Base-by-base conservation (phyloP, 2,329 filamentous ascomycete genomes). In the Fusarium tjaetaba region DNA sequence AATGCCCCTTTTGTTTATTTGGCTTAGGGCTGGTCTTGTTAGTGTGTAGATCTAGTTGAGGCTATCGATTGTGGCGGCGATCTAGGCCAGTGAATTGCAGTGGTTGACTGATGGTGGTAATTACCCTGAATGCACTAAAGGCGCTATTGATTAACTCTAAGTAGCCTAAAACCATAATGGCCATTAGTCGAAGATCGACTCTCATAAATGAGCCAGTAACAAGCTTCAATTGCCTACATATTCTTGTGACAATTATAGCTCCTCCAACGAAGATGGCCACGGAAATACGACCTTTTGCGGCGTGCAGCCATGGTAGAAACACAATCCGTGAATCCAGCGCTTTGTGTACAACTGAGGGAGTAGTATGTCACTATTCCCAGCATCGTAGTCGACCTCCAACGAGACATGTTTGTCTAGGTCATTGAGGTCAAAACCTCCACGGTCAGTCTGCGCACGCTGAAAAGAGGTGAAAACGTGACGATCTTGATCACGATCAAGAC, bases 301-400 rank as follows among this genome's bases (percentile, higher is more conserved):
- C 11, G 18, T 20, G n/a, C 38, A 28, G 2, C 30, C 46, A 28
- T 55, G 11, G 16, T 34, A n/a, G 8, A 61, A 61, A 43, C 46
- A 61, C 9, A 61, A 11, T 0, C 58, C 46, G 14, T 61, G 38
- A n/a, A 43, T 20, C 58, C 46, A 61, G 7, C 30, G 38, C 16
- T 2, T 43, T 5, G 58, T 24, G 1, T 61, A 55, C 11, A 61
- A 13, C 13, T 6, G 28, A 43, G 46, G 45, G 7, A 28, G 11
- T 28, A 0, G 13, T 26, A 0, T 7, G 8, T 13, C 3, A 2
- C 24, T 5, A 4, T 22, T n/a, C 24, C 7, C n/a, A n/a, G 34
- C 11, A 28, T 11, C 11, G 5, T 51, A 43, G 20, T 55, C 30
- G 1, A 61, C 58, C 11, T 36, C 20, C 20, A 61, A 4, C 1